Percentiles rank a stretch among this genome's conserved stretches.
These are phyloP conservation scores for Mariannaea sp. DNA, from an alignment of 2,329 filamentous ascomycete species.

Conservation along the genomic window DNA sequence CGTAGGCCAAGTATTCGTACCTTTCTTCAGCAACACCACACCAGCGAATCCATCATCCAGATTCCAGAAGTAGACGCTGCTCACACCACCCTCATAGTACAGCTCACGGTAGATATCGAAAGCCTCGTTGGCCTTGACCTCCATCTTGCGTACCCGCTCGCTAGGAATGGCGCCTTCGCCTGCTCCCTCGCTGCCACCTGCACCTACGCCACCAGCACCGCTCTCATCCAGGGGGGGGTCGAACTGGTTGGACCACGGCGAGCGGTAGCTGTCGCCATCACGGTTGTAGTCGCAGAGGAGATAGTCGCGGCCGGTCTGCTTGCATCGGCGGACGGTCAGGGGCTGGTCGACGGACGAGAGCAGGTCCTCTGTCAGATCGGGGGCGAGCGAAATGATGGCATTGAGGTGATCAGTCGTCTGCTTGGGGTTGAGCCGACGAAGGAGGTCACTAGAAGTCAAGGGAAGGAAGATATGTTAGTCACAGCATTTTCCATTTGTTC, in stretches of 20 bases:
- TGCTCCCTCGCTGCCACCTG: constrained; percentile 61
- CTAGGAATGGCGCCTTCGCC: constrained; percentile 85
- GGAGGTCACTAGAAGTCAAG: constrained; percentile 74
- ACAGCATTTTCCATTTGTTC: not conserved
- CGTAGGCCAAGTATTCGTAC: constrained; percentile 50
- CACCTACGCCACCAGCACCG: constrained; percentile 57
- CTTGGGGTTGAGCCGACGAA: constrained; percentile 95
- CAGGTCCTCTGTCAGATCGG: constrained; percentile 94
- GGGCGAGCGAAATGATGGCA: constrained; percentile 84
- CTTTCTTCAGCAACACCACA: constrained; percentile 94
- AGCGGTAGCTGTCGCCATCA: constrained; percentile 95
- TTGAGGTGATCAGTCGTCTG: constrained; percentile 87
- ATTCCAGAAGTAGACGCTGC: constrained; percentile 98
- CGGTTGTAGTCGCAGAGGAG: constrained; percentile 99
- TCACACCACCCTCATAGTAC: constrained; percentile 96
- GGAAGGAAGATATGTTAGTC: constrained; percentile 1
- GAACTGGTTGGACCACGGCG: constrained; percentile 99
- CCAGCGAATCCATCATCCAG: constrained; percentile 97
- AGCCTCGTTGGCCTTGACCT: constrained; percentile 90
- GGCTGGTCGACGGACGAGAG: constrained; percentile 98
- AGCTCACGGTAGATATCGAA: constrained; percentile 97
- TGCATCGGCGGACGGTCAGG: constrained; percentile 82
- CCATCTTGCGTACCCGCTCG: constrained; percentile 90
- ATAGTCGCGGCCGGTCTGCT: constrained; percentile 90
- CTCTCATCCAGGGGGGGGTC: constrained; percentile 81